Evolutionary conservation across 768 basidiomycete species (phyloP).

Genomic region (Amanita rubescens): DNA sequence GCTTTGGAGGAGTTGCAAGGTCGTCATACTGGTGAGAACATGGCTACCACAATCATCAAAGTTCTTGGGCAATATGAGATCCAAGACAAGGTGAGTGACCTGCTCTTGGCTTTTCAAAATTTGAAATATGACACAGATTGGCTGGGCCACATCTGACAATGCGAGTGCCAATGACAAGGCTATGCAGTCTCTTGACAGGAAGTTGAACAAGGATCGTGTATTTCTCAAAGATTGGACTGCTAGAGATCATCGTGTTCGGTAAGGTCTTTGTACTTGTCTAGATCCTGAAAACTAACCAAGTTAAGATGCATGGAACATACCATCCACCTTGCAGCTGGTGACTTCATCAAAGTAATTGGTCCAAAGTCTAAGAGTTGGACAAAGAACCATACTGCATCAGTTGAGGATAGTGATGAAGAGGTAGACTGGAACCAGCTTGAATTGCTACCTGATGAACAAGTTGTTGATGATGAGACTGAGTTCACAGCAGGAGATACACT

Average conservation of each 20-base stretch:
- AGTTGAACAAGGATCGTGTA: slow-evolving; percentile 6
- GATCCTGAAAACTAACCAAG: background rate
- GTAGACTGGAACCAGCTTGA: slow-evolving; percentile 10
- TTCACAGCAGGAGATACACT: slow-evolving; percentile 15
- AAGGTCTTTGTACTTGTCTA: background rate
- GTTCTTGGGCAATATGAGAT: slow-evolving; percentile 15
- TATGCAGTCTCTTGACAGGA: slow-evolving; percentile 13
- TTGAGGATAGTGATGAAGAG: slow-evolving; percentile 10
- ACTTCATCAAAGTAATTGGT: slow-evolving; percentile 20
- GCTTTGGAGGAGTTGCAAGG: slow-evolving; percentile 11
- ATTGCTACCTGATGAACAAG: slow-evolving; percentile 9
- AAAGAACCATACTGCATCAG: slow-evolving; percentile 6
- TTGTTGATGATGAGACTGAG: slow-evolving; percentile 5
- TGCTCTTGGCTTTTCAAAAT: background rate
- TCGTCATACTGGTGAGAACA: slow-evolving; percentile 14
- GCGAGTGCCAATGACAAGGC: slow-evolving; percentile 20
- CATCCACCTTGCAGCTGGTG: slow-evolving; percentile 20
- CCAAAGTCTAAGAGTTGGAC: slow-evolving; percentile 9
- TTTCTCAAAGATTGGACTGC: slow-evolving; percentile 15
- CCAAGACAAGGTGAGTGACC: slow-evolving; percentile 16
- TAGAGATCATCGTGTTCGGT: slow-evolving; percentile 15
- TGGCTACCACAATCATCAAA: slow-evolving; percentile 9
- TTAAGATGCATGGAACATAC: slow-evolving; percentile 27
- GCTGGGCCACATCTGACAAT: slow-evolving; percentile 25
- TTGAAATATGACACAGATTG: slow-evolving; percentile 14